Evolutionary conservation across 305 asterid species (phyloP), one percentile per base, ranked within the genome.

Genomic region (Euphrasia arctica): DNA sequence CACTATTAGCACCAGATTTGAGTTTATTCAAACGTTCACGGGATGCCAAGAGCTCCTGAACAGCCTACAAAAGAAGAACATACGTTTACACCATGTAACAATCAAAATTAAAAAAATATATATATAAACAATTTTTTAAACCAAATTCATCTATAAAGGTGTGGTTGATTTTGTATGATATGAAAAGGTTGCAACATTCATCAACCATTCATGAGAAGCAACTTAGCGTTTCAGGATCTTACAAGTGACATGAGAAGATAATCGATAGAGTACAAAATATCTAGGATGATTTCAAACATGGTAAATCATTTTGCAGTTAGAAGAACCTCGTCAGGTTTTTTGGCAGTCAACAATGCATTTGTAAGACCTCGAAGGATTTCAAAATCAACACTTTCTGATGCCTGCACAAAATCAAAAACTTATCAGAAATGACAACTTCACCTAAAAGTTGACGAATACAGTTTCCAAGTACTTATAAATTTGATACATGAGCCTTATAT

Each of bases 281-380:
- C 45, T 5, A 64, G 63, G 45, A 71, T 50, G 3, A 12, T 31
- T 42, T 29, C 14, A 48, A 47, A 47, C 15, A 66, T 64, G 63
- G 48, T 36, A 28, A 62, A 51, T 50, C 42, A 34, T 14, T 70
- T 60, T 67, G 42, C 45, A 64, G 60, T 42, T n/a, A n/a, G n/a
- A n/a, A 12, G 75, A 83, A 92, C 98, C 98, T 85, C 88, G 69
- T 78, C 91, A 36, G 96, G 95, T 71, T 75, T 87, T 72, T 79
- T 78, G 63, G 84, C 83, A 65, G 97, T 88, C 64, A 89, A 79
- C 85, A 89, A 77, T 8, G 98, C 82, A 79, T 89, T 80, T 65
- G 98, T 92, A 67, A 80, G 95, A 70, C 98, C 98, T 69, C 85
- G 86, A 36, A 84, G 85, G 78, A 92, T 84, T 67, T 85, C 93